Conservation (phyloP, 2,329 filamentous ascomycete genomes). For the Escovopsis sp. region DNA sequence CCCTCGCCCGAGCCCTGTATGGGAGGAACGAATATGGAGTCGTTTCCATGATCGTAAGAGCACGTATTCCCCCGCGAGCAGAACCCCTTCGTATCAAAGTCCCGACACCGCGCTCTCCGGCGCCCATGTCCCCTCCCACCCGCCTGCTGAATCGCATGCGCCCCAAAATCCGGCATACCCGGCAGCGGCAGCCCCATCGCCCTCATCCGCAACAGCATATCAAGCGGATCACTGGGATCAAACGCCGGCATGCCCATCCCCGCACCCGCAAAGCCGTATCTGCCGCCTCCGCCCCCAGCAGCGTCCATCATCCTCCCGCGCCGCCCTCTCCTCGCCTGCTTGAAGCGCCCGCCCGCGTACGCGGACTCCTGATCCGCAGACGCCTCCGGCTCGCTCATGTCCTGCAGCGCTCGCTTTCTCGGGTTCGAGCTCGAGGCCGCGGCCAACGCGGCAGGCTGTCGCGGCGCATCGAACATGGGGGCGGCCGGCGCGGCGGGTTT, state of each 20-base stretch:
- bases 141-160: conserved; percentile 9
- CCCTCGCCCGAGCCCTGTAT: conserved; percentile 11
- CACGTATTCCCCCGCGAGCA: conserved; percentile 54
- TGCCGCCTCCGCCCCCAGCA: conserved; percentile 10
- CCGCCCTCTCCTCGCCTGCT: conserved; percentile 41
- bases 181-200: conserved; percentile 32
- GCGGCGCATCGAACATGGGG: conserved; percentile 1
- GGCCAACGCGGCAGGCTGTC: conserved; percentile 3
- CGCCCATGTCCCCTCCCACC: conserved; percentile 13
- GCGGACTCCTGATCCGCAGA: conserved; percentile 11
- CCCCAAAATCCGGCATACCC: conserved; percentile 25
- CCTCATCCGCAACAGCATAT: conserved; percentile 46
- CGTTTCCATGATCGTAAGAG: conserved; percentile 51
- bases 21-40: conserved; percentile 26
- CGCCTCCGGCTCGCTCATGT: conserved; percentile 10
- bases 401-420: conserved; percentile 23
- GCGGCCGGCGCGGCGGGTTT: conserved; percentile 2
- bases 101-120: conserved; percentile 39
- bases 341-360: conserved; percentile 30
- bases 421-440: too few species aligned
- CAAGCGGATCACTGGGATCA: conserved; percentile 45
- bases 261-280: conserved; percentile 1
- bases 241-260: conserved; percentile 27
- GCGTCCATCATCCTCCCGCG: conserved; percentile 12
- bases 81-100: conserved; percentile 59